Evolutionary conservation across 2,329 filamentous ascomycete genomes (phyloP), one percentile per base, ranked within the genome.

Genomic region (Parastagonospora nodorum): DNA sequence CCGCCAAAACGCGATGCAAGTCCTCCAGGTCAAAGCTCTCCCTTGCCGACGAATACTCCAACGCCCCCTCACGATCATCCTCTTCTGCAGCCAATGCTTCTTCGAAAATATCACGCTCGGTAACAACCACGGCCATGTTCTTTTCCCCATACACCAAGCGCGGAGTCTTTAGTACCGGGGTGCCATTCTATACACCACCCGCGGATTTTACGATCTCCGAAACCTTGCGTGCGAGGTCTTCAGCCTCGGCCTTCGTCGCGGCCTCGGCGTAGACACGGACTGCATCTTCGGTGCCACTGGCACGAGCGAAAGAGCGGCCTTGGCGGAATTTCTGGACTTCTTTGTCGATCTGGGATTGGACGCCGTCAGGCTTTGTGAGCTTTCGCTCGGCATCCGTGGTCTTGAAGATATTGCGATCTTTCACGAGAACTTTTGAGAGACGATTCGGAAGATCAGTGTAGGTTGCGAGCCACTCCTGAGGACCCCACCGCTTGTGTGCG

Each of bases 231-330:
- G 92, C 91, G 56, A 97, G 82, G 74, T 96, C 92, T 66, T 97
- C 92, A 1, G 92, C 92, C 75, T 97, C 93, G 12, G 87, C 89
- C 57, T 89, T 86, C 40, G 90, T 94, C 32, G 89, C 90, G 4
- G 94, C 94, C 77, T 99, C 94, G 7, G 93, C 93, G 70, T 99
- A 99, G 15, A 99, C 92, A 56, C 94, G 85, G 64, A 96, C 92
- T 2, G 92, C 93, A 74, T 99, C 95, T 75, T 99, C 94, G 0
- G 94, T 99, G 28, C 94, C 94, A 60, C 89, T 94, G 32, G 94
- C 92, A 64, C 94, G 87, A 7, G 92, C 94, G 74, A 99, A 99
- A 42, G 89, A 88, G 58, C 94, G 85, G 2, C 90, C 94, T 65
- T 89, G 89, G 67, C 89, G 90, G 77, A 96, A 97, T 75, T 96